A percentile compares a stretch with the other conserved stretches of the same genome.
phyloP scores from a whole-genome alignment of 345 rosid species.

The Lumnitzera racemosa region DNA sequence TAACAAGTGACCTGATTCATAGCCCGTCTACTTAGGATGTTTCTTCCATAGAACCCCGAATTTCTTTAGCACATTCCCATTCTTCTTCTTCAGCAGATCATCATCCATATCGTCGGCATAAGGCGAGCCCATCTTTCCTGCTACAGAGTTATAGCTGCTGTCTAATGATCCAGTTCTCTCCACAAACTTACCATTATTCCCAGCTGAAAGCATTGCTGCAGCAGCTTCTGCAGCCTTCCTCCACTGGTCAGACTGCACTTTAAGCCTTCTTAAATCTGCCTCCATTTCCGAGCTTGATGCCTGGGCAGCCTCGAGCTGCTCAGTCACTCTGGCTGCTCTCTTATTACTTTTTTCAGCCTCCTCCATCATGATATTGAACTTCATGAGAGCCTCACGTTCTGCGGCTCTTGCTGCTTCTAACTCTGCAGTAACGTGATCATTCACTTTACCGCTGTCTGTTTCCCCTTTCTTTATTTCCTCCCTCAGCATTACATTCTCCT shows the following conservation, averaged over 20 bases:
- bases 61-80: slow-evolving; percentile 91
- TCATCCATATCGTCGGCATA: slow-evolving; percentile 67
- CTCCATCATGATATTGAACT: slow-evolving; percentile 69
- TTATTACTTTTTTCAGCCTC: slow-evolving; percentile 74
- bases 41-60: slow-evolving; percentile 96
- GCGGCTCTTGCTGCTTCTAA: slow-evolving; percentile 36
- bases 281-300: slow-evolving; percentile 61
- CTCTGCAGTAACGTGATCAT: slow-evolving; percentile 19
- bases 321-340: slow-evolving; percentile 49
- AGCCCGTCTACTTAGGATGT: slow-evolving; percentile 46
- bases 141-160: slow-evolving; percentile 31
- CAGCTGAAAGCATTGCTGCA: slow-evolving; percentile 76
- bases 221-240: slow-evolving; percentile 99
- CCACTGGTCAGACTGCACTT: slow-evolving; percentile 98
- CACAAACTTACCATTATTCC: slow-evolving; percentile 57
- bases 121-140: slow-evolving; percentile 39
- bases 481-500: slow-evolving; percentile 62
- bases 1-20: background rate
- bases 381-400: slow-evolving; percentile 52
- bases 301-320: slow-evolving; percentile 85
- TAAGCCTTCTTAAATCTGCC: slow-evolving; percentile 71
- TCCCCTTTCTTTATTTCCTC: slow-evolving; percentile 46
- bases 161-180: slow-evolving; percentile 65
- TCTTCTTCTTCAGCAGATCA: slow-evolving; percentile 79
- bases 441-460: slow-evolving; percentile 24